phyloP scores from a whole-genome alignment of 2,329 filamentous ascomycete genomes.

The Pseudogymnoascus sp. region DNA sequence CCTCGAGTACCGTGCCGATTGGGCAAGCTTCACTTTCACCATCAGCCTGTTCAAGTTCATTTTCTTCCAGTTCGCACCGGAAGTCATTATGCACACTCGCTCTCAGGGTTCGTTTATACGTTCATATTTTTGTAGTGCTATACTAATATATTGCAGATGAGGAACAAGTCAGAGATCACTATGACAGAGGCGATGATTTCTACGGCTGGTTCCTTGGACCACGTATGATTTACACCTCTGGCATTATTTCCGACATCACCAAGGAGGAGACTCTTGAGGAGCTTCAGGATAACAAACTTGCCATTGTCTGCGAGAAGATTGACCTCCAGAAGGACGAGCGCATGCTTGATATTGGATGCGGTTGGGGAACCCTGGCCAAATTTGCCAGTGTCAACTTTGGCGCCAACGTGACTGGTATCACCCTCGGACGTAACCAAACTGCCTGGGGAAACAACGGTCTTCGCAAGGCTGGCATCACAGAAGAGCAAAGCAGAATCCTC shows the following conservation, averaged over 20 bases:
- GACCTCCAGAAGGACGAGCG: constrained; percentile 69
- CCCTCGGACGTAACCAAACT: constrained; percentile 91
- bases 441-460: constrained; percentile 92
- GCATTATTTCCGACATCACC: constrained; percentile 80
- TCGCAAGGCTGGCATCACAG: constrained; percentile 68
- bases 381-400: constrained; percentile 91
- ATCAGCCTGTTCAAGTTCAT: constrained; percentile 78
- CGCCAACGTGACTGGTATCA: constrained; percentile 74
- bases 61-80: constrained; percentile 76
- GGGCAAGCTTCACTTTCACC: constrained; percentile 92
- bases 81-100: constrained; percentile 85
- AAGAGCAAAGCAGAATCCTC: constrained; percentile 82
- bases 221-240: constrained; percentile 97
- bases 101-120: constrained; percentile 57
- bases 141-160: constrained; percentile 53
- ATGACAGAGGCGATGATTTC: constrained; percentile 96
- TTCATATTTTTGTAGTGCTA: neutral
- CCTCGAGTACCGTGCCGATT: constrained; percentile 92
- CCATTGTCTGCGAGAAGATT: constrained; percentile 93
- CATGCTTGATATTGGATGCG: constrained; percentile 91
- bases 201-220: constrained; percentile 98
- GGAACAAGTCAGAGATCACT: constrained; percentile 95
- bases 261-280: constrained; percentile 86
- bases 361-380: constrained; percentile 92
- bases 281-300: constrained; percentile 95